Conservation (phyloP, 345 rosid genomes). For the Moricandia moricandioides region DNA sequence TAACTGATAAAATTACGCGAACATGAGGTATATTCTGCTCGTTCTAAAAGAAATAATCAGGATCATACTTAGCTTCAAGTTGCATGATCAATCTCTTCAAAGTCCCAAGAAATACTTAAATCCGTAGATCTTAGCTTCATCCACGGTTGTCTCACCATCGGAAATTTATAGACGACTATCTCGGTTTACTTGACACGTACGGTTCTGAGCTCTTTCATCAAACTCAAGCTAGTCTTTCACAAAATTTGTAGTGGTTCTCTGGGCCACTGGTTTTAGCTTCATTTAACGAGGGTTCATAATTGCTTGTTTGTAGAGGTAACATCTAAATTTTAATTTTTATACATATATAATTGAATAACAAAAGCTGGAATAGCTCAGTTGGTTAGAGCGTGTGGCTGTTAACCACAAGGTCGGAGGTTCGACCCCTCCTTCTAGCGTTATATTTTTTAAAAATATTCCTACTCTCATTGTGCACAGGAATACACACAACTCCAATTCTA, state of each 20-base stretch:
- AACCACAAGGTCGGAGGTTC: constrained; percentile 92
- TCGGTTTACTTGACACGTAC: constrained; percentile 48
- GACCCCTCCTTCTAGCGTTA: constrained; percentile 51
- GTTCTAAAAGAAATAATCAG: constrained; percentile 39
- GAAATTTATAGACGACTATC: no score
- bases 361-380: constrained; percentile 77
- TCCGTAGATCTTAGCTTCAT: constrained; percentile 43
- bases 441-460: background rate
- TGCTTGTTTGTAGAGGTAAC: background rate
- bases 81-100: constrained; percentile 40
- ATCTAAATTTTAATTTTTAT: no score
- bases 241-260: background rate
- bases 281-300: constrained; percentile 33
- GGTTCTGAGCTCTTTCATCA: constrained; percentile 44
- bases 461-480: background rate
- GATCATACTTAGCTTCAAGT: constrained; percentile 42
- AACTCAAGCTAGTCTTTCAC: constrained; percentile 16
- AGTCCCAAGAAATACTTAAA: constrained; percentile 36
- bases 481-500: background rate
- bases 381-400: constrained; percentile 89
- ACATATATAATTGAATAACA: background rate
- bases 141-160: constrained; percentile 17
- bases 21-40: constrained; percentile 42
- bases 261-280: constrained; percentile 52
- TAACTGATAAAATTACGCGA: background rate